Evolutionary conservation across 371 early-diverging fungal genomes (phyloP), one percentile per base, ranked within the genome.

Genomic region (Mortierella sp.): DNA sequence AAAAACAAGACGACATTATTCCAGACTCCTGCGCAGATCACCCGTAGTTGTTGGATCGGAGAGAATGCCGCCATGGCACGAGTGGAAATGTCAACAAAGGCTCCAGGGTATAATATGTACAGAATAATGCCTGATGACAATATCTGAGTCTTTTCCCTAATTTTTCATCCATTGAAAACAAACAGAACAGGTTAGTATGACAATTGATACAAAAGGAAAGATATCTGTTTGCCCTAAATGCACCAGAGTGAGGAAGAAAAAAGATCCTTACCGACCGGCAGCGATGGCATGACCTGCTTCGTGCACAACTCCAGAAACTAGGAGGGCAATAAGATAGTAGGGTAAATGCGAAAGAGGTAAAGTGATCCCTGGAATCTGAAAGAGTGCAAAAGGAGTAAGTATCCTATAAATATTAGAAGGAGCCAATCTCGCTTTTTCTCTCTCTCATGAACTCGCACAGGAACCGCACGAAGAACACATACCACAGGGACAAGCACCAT

Each of bases 1-100:
- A 85, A 7, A 52, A 87, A 93, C 6, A 92, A 60, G 0, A 91
- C 75, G 0, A 84, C 75, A 65, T 95, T 95, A 71, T 95, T 93
- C 94, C 93, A 94, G 1, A 95, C 94, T 21, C 95, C 95, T 0
- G 94, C 95, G 67, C 94, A 94, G 9, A 91, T 84, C 44, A 95
- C 89, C 21, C 88, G 84, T 37, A 95, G 83, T 56, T 89, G 90
- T 19, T 82, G 67, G 0, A 85, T 67, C 0, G 92, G 83, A 0
- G 83, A 70, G 45, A 89, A 70, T 19, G 82, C 60, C 19, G 79
- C 70, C 59, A 93, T 62, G 25, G 82, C 74, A 23, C 85, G 83
- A 43, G 88, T 79, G 6, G 88, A 82, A 52, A 95, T 81, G 74
- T 92, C 91, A 59, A 95, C 95, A 87, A 94, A 95, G 7, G 95